Evolutionary conservation across 139 green algal genomes (phyloP).

Genomic region (Closterium sp.): DNA sequence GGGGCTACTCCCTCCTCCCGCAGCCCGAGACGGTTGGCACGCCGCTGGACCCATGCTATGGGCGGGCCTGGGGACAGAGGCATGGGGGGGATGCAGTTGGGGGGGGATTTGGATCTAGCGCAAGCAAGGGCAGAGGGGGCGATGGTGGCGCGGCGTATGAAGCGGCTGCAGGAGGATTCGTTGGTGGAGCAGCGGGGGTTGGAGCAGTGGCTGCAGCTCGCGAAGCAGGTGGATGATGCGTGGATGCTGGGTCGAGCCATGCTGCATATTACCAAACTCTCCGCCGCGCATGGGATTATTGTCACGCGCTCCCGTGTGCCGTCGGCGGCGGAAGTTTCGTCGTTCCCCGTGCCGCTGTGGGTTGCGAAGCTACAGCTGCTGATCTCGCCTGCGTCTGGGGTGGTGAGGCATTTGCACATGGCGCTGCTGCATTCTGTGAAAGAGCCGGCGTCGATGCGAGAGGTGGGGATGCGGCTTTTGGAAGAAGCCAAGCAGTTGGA

Average conservation of each 20-base stretch:
- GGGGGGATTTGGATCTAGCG: neutral
- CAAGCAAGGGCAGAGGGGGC: neutral
- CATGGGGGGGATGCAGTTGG: neutral
- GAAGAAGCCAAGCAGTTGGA: neutral
- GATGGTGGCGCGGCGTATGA: neutral
- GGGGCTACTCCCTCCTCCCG: neutral
- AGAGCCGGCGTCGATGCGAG: neutral
- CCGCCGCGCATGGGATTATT: neutral
- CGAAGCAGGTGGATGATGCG: slow-evolving; percentile 20
- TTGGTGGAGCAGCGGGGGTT: slow-evolving; percentile 3
- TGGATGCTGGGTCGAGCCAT: slow-evolving; percentile 22
- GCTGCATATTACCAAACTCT: neutral
- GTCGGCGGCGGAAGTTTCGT: slow-evolving; percentile 24
- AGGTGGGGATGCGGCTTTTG: neutral
- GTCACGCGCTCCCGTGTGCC: neutral
- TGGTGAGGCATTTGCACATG: neutral
- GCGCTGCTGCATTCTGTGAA: neutral
- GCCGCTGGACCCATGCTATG: neutral
- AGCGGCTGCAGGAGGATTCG: slow-evolving; percentile 4
- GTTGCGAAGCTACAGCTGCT: slow-evolving; percentile 41
- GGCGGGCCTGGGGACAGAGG: neutral
- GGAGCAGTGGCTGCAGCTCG: slow-evolving; percentile 25
- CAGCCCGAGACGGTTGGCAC: neutral
- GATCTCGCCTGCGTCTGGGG: slow-evolving; percentile 5
- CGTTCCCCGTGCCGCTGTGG: slow-evolving; percentile 31